Base-by-base conservation (phyloP, 306 rosid species). In the Castanea crenata region DNA sequence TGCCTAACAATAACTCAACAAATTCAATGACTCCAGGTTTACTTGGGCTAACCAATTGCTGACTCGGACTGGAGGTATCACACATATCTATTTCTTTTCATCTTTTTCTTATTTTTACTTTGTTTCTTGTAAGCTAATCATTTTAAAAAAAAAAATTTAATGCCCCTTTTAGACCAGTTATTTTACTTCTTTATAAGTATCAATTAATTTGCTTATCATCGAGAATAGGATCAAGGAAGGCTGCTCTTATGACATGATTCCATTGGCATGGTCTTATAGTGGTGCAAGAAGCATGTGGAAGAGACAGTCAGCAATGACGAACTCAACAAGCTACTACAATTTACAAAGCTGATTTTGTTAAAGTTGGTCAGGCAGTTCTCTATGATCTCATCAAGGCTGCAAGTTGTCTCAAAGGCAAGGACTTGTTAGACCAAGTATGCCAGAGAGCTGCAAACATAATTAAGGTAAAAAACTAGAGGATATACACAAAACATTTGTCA, bases 241-340 rank as follows among this genome's bases (percentile, higher is more conserved):
- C 2, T 58, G 23, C 12, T 20, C 70, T 5, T 14, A 58, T 32
- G 54, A 27, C 20, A 4, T 5, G n/a, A 76, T 76, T 5, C 80
- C 74, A 7, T n/a, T 76, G 54, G 64, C 74, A 12, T 5, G 56
- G 46, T 78, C 4, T 14, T 78, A 9, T 64, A 32, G 65, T 77
- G 35, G 65, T 77, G 74, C 55, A 34, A 67, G 74, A 77, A 51
- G 65, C 80, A 77, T 15, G 59, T 6, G 38, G 78, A 74, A 5
- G 23, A 18, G n/a, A 55, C 54, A 44, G 2, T 31, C 32, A 55
- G 10, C 35, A n/a, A 12, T 32, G 61, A 20, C 5, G 9, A 57
- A 46, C 54, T 62, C 38, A 13, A 27, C n/a, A 12, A 62, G 68
- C 11, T 38, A 38, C 46, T 38, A 2, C 46, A 38, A 7, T 38